Percentiles rank a stretch among this genome's conserved stretches.
These are phyloP conservation scores for Klebsormidium nitens DNA, from an alignment of 139 green algal genomes.

Conservation along the genomic window DNA sequence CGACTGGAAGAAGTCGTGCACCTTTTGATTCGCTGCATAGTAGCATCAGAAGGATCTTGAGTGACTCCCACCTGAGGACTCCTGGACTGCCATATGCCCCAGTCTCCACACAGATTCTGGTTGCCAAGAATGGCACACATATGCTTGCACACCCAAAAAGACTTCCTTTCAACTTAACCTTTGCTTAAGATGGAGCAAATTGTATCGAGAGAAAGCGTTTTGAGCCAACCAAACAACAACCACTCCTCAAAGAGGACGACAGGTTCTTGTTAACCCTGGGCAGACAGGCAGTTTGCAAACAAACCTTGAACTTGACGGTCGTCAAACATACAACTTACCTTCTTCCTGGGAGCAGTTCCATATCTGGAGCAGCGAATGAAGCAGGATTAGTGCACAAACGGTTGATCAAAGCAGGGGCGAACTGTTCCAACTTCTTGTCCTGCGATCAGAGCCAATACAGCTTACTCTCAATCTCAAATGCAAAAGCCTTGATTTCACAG, in stretches of 20 bases:
- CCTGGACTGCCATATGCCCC: no score
- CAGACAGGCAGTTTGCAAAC: not conserved
- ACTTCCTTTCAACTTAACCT: not conserved
- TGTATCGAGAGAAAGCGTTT: not conserved
- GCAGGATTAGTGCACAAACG: not conserved
- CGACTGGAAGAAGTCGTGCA: slow-evolving; percentile 93
- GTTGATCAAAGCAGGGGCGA: not conserved
- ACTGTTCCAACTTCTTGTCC: not conserved
- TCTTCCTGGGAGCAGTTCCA: slow-evolving; percentile 78
- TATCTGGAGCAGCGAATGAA: slow-evolving; percentile 53
- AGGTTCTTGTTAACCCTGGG: no score
- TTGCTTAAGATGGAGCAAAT: no score
- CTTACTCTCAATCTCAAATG: not conserved
- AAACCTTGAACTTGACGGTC: not conserved
- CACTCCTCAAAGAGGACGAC: not conserved
- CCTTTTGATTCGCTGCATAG: slow-evolving; percentile 66
- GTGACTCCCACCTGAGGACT: no score
- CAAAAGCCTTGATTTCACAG: no score
- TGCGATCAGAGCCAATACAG: not conserved
- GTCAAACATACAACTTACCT: slow-evolving; percentile 2
- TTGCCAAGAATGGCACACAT: not conserved
- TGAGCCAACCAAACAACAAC: not conserved
- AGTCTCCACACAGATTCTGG: not conserved
- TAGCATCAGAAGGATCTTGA: slow-evolving; percentile 26
- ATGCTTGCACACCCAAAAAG: not conserved